Evolutionary conservation across 139 green algal genomes (phyloP).

Genomic region (Raphidocelis subcapitata): DNA sequence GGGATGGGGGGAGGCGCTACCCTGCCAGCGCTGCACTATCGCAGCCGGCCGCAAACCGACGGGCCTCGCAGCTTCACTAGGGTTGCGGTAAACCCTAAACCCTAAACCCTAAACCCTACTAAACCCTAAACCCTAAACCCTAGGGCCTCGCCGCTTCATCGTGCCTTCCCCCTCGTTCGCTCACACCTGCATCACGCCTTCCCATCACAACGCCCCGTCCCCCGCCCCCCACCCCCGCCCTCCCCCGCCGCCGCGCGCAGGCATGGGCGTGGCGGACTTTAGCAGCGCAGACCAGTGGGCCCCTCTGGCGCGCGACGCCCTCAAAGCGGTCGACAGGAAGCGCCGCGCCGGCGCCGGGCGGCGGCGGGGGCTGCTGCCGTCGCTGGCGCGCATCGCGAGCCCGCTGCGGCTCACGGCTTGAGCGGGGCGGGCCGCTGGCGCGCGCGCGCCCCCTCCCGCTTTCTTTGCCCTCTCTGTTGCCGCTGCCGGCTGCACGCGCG

Average conservation of each 20-base stretch:
- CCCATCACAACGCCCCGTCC: background rate
- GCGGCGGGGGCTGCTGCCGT: background rate
- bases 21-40: no score
- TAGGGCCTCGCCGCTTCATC: background rate
- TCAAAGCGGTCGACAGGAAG: conserved; percentile 21
- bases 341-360: background rate
- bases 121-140: background rate
- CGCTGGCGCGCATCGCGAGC: conserved; percentile 8
- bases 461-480: no score
- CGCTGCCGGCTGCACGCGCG: no score
- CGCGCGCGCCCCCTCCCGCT: no score
- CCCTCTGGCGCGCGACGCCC: conserved; percentile 54
- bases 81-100: background rate
- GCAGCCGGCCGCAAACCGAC: no score
- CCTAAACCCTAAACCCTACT: background rate
- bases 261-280: conserved; percentile 85
- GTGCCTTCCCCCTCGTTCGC: background rate
- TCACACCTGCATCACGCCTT: background rate
- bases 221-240: background rate
- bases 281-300: conserved; percentile 72
- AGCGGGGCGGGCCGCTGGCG: no score
- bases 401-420: conserved; percentile 11
- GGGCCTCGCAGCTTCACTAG: background rate
- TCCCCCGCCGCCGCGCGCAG: conserved; percentile 17
- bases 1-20: background rate